Percentiles rank a stretch among this genome's conserved stretches.
phyloP scores from a whole-genome alignment of 176 grass and related monocot species.

The Hordeum vulgare region MorexV3_pseudomolecules_assembly NC_058518.1:499360885-499361384 shows the following conservation, averaged over 20 bases:
- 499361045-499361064: slow-evolving; percentile 36
- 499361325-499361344: not conserved
- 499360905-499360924: slow-evolving; percentile 67
- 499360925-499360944: slow-evolving; percentile 90
- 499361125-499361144: slow-evolving; percentile 90
- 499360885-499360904: slow-evolving; percentile 83
- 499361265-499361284: slow-evolving; percentile 87
- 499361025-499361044: slow-evolving; percentile 20
- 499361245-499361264: slow-evolving; percentile 87
- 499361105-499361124: slow-evolving; percentile 75
- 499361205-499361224: slow-evolving; percentile 75
- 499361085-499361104: slow-evolving; percentile 84
- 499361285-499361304: slow-evolving; percentile 28
- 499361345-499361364: not conserved
- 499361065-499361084: slow-evolving; percentile 90
- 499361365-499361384: not conserved
- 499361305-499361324: not conserved
- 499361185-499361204: slow-evolving; percentile 95
- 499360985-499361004: slow-evolving; percentile 9
- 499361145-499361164: slow-evolving; percentile 80
- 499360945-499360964: slow-evolving; percentile 76
- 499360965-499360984: slow-evolving; percentile 47
- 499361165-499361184: slow-evolving; percentile 92
- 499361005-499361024: not conserved
- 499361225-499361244: slow-evolving; percentile 67